Evolutionary conservation across 2,329 filamentous ascomycete species (phyloP).

Genomic region (Aspergillus terreus): DNA sequence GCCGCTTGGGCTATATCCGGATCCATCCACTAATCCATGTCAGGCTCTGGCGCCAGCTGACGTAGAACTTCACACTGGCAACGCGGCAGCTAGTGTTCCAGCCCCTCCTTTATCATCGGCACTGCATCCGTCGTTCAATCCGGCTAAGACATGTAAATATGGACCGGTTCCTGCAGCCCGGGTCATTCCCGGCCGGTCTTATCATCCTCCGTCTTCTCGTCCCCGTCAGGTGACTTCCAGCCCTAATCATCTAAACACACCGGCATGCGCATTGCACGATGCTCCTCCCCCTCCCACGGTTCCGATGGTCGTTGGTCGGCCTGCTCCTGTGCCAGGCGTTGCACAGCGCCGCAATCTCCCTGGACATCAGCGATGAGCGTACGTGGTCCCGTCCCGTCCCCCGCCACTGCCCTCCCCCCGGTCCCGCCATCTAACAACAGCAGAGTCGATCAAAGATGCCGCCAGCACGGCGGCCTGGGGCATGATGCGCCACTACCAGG

Average conservation of each 20-base stretch:
- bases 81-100: background rate
- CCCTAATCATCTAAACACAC: background rate
- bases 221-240: background rate
- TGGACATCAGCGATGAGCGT: conserved; percentile 5
- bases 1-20: too few relatives aligned
- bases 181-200: too few relatives aligned
- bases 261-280: background rate
- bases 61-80: background rate
- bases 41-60: background rate
- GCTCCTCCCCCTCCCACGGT: background rate
- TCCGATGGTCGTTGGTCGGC: background rate
- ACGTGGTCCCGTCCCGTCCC: background rate
- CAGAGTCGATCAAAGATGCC: conserved; percentile 43
- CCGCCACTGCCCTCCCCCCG: background rate
- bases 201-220: too few relatives aligned
- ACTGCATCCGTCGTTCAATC: background rate
- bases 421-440: background rate
- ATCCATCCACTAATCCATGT: too few relatives aligned
- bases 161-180: background rate
- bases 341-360: background rate
- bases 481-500: conserved; percentile 52
- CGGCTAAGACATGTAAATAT: background rate
- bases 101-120: background rate
- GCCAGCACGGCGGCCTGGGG: conserved; percentile 43
- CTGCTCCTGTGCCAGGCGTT: background rate